Conservation (phyloP, 192 early-diverging fungal genomes). For the Phlyctochytrium bullatum region DNA sequence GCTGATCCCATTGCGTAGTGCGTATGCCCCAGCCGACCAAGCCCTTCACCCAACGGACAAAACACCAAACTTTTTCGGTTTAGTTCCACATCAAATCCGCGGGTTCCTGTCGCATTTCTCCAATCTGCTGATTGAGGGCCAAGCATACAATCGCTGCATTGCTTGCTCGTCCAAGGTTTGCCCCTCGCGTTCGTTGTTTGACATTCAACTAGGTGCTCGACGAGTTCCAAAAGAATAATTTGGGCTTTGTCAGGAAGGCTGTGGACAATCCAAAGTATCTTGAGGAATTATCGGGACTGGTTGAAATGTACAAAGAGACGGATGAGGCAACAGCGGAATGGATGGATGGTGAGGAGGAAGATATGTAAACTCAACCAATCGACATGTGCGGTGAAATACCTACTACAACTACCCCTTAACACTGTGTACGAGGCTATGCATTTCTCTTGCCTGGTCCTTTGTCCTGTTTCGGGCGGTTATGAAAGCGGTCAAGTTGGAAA, state of each 20-base stretch:
- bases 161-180: conserved; percentile 76
- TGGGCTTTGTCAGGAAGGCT: conserved; percentile 72
- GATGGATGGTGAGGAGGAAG: conserved; percentile 58
- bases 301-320: conserved; percentile 73
- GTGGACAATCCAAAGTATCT: conserved; percentile 74
- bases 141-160: conserved; percentile 84
- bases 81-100: conserved; percentile 91
- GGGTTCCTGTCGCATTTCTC: conserved; percentile 86
- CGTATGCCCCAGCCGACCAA: conserved; percentile 53
- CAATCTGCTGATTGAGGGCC: conserved; percentile 78
- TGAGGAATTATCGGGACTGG: conserved; percentile 84
- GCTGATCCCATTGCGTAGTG: conserved; percentile 30
- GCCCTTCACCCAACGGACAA: conserved; percentile 30
- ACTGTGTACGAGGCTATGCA: no score
- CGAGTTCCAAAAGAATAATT: conserved; percentile 64
- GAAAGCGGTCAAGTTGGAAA: no score
- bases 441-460: no score
- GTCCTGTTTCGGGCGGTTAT: no score
- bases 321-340: conserved; percentile 75
- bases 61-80: conserved; percentile 57
- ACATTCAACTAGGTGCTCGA: conserved; percentile 36
- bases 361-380: no score
- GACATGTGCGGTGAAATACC: no score
- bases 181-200: conserved; percentile 10
- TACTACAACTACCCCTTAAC: no score